A percentile compares a stretch with the other conserved stretches of the same genome.
These are phyloP conservation scores for Knoxdaviesia capensis DNA, from an alignment of 2,329 filamentous ascomycete species.

Conservation along the genomic window DNA sequence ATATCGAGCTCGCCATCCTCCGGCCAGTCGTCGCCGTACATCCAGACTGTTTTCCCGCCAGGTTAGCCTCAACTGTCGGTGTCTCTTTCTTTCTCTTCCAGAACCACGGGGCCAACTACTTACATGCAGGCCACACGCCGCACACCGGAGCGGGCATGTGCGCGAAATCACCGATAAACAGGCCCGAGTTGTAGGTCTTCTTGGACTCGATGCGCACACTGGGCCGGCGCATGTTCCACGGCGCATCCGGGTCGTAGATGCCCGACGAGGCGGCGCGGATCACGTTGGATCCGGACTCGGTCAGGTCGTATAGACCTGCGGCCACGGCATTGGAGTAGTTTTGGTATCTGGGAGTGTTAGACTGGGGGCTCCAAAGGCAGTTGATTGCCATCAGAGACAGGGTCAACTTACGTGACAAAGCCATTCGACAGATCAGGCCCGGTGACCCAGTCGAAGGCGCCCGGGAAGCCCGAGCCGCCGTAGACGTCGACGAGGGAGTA, in stretches of 20 bases:
- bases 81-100: no score
- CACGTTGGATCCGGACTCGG: conserved; percentile 15
- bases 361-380: neutral
- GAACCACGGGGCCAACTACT: conserved; percentile 5
- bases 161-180: conserved; percentile 50
- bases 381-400: no score
- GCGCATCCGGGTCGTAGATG: conserved; percentile 20
- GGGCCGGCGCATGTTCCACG: conserved; percentile 20
- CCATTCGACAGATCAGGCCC: conserved; percentile 42
- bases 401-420: conserved; percentile 39
- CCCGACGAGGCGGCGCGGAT: conserved; percentile 17
- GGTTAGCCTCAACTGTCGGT: no score
- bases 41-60: conserved; percentile 20
- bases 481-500: conserved; percentile 24
- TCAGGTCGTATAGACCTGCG: conserved; percentile 20
- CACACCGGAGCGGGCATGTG: conserved; percentile 57
- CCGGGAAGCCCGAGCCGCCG: conserved; percentile 20
- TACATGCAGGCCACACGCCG: conserved; percentile 55
- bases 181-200: conserved; percentile 39
- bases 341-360: conserved; percentile 18
- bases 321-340: conserved; percentile 17
- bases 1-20: conserved; percentile 46
- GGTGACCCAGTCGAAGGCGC: conserved; percentile 28
- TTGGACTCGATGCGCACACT: conserved; percentile 50
- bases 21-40: conserved; percentile 39